Evolutionary conservation across 2,329 filamentous ascomycete species (phyloP).

Genomic region (Trichophyton benhamiae): DNA sequence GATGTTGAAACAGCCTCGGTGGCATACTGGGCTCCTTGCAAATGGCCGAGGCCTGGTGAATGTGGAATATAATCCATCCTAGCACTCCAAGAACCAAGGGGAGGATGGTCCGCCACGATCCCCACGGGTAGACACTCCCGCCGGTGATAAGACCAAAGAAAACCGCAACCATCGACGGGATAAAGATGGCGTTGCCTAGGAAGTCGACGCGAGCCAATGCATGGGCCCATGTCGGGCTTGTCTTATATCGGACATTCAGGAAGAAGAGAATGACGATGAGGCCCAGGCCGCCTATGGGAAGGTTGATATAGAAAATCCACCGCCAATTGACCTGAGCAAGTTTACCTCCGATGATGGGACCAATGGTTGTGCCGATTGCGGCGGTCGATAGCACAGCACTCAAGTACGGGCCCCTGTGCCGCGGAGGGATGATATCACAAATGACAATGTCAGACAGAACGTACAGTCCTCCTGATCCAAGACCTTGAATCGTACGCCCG

Average conservation of each 20-base stretch:
- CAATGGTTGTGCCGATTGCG: constrained; percentile 29
- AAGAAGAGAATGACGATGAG: constrained; percentile 25
- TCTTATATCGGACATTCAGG: constrained; percentile 28
- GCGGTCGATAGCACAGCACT: constrained; percentile 29
- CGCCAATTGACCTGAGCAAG: constrained; percentile 14
- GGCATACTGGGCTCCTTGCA: constrained; percentile 4
- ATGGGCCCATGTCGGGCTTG: constrained; percentile 22
- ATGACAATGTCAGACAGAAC: constrained; percentile 40
- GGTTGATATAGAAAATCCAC: constrained; percentile 13
- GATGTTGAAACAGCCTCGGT: constrained; percentile 1
- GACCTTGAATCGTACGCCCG: constrained; percentile 39
- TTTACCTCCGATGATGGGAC: constrained; percentile 14
- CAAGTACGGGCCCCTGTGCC: constrained; percentile 30
- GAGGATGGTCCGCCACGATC: constrained; percentile 1
- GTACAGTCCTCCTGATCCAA: constrained; percentile 38
- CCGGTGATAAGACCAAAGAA: constrained; percentile 7
- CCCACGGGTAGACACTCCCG: constrained; percentile 6
- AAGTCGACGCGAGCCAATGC: constrained; percentile 15
- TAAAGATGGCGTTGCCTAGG: constrained; percentile 3
- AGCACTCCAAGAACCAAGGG: constrained; percentile 4
- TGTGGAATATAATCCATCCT: neutral
- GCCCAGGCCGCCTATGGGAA: constrained; percentile 5
- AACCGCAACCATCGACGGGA: constrained; percentile 2
- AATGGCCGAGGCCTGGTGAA: neutral
- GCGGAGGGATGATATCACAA: constrained; percentile 39